A percentile compares a stretch with the other conserved stretches of the same genome.
Evolutionary conservation across 257 asterid genomes (phyloP).

Genomic region (Nicotiana tabacum): DNA sequence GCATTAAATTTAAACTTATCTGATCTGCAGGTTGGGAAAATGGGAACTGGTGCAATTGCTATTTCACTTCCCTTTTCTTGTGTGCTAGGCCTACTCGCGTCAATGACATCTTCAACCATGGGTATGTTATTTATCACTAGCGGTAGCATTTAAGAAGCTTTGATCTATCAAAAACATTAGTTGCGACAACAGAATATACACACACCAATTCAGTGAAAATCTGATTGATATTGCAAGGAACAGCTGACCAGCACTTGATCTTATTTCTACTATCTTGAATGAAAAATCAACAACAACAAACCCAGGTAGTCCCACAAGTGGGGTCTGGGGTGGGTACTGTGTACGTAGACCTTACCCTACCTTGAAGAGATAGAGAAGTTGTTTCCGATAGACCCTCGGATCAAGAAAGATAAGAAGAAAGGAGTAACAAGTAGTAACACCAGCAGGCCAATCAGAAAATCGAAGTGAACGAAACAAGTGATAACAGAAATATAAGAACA

Average conservation of each 20-base stretch:
- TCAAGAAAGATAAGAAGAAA: too few species aligned
- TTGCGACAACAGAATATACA: neutral
- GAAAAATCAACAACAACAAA: neutral
- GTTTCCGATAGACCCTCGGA: too few species aligned
- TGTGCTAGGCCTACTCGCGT: constrained; percentile 72
- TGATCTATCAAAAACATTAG: neutral
- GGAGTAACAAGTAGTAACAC: too few species aligned
- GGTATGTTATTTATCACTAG: constrained; percentile 39
- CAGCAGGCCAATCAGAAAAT: too few species aligned
- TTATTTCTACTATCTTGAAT: neutral
- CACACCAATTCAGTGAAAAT: neutral
- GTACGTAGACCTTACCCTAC: too few species aligned
- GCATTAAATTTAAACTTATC: neutral
- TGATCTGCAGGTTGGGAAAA: constrained; percentile 45
- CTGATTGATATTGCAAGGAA: neutral
- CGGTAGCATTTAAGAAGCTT: neutral
- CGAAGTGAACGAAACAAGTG: too few species aligned
- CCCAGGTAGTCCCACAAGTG: too few species aligned
- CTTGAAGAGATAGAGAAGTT: too few species aligned
- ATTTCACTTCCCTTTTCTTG: constrained; percentile 90
- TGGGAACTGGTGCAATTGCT: constrained; percentile 70
- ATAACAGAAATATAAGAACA: too few species aligned
- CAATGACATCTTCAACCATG: constrained; percentile 79
- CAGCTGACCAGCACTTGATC: neutral
- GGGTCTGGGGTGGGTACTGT: too few species aligned